Conservation (phyloP, 2,329 filamentous ascomycete genomes). For the Karstenula rhodostoma region DNA sequence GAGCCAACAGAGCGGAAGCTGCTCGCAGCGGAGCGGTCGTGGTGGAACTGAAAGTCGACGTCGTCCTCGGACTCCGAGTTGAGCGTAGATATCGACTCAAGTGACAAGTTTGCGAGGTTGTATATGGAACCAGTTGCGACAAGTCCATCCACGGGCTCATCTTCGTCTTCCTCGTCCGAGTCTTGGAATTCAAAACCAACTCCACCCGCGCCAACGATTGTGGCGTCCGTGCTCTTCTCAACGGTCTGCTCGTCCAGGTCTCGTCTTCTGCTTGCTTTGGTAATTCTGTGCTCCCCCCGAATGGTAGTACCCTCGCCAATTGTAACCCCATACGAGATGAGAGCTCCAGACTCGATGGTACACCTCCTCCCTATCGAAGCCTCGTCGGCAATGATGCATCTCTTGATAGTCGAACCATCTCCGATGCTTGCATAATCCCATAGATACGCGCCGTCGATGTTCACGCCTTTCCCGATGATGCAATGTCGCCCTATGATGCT, state of each 20-base stretch:
- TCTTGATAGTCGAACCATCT: constrained; percentile 74
- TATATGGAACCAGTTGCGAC: constrained; percentile 54
- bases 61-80: constrained; percentile 60
- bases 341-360: constrained; percentile 72
- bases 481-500: constrained; percentile 86
- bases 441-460: constrained; percentile 80
- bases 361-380: constrained; percentile 76
- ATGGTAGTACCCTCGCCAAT: constrained; percentile 69
- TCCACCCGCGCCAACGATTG: constrained; percentile 66
- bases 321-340: constrained; percentile 81
- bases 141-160: constrained; percentile 58
- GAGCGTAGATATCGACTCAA: constrained; percentile 71
- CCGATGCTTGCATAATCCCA: constrained; percentile 86
- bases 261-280: constrained; percentile 56
- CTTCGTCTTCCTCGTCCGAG: constrained; percentile 70
- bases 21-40: constrained; percentile 68
- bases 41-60: constrained; percentile 54
- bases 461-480: constrained; percentile 84
- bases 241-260: constrained; percentile 51
- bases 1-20: constrained; percentile 79
- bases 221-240: constrained; percentile 54
- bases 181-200: constrained; percentile 67
- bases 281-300: constrained; percentile 54
- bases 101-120: constrained; percentile 56
- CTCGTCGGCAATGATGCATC: constrained; percentile 79